A percentile compares a stretch with the other conserved stretches of the same genome.
These are phyloP conservation scores for Syncephalastrum sp. DNA, from an alignment of 371 early-diverging fungal genomes.

Conservation along the genomic window DNA sequence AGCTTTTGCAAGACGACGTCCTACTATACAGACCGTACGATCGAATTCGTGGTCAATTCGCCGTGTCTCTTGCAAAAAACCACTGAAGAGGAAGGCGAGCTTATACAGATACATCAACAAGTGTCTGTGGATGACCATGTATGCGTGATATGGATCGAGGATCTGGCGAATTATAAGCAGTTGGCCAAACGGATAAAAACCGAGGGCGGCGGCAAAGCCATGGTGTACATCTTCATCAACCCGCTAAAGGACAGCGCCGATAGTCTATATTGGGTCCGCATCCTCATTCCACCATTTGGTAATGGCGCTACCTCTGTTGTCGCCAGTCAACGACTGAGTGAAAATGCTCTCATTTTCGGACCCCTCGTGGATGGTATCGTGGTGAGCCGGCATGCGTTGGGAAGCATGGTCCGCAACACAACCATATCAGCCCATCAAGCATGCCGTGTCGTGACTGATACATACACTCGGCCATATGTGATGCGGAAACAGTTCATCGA, in stretches of 20 bases:
- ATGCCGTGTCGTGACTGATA: slow-evolving; percentile 56
- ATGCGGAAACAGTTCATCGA: slow-evolving; percentile 60
- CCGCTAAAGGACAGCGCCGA: slow-evolving; percentile 49
- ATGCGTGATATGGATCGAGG: slow-evolving; percentile 68
- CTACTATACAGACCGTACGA: slow-evolving; percentile 70
- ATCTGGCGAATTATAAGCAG: slow-evolving; percentile 33
- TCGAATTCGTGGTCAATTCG: slow-evolving; percentile 72
- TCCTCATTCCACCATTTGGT: slow-evolving; percentile 32
- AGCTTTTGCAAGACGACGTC: slow-evolving; percentile 59
- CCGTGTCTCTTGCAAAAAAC: slow-evolving; percentile 56
- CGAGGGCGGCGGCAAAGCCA: slow-evolving; percentile 28
- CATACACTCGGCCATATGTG: slow-evolving; percentile 56
- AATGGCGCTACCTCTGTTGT: slow-evolving; percentile 24
- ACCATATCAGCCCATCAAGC: slow-evolving; percentile 70
- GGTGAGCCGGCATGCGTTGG: slow-evolving; percentile 67
- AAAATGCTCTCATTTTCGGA: slow-evolving; percentile 61
- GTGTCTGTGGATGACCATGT: slow-evolving; percentile 58
- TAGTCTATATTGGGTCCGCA: slow-evolving; percentile 59
- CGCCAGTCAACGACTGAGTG: slow-evolving; percentile 41
- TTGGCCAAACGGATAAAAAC: slow-evolving; percentile 36
- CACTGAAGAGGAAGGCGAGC: too few species aligned
- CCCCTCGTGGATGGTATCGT: slow-evolving; percentile 75
- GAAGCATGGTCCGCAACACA: slow-evolving; percentile 67
- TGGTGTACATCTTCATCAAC: slow-evolving; percentile 62
- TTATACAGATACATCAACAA: slow-evolving; percentile 26